Conservation (phyloP, 2,329 filamentous ascomycete genomes). For the Calonectria hawksworthii region DNA sequence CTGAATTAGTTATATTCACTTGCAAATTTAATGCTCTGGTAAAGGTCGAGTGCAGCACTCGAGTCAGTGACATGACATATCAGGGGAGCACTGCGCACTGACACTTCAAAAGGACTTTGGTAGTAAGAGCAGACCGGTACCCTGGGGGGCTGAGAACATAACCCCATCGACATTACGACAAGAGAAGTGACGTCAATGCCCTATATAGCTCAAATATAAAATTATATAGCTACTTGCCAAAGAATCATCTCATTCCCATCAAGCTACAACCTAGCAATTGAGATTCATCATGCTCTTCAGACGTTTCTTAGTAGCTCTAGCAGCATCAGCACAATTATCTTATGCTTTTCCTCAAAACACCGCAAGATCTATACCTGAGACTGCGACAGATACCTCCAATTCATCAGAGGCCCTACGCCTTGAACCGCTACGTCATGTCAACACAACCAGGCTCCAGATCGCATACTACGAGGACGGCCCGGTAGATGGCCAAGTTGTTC, state of each 20-base stretch:
- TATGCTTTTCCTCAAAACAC: background rate
- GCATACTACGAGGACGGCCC: constrained; percentile 38
- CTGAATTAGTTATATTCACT: background rate
- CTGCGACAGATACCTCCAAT: background rate
- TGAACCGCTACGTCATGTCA: constrained; percentile 3
- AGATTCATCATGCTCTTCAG: background rate
- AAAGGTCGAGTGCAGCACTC: background rate
- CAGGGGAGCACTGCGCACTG: too few species aligned
- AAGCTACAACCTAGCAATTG: background rate
- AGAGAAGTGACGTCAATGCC: background rate
- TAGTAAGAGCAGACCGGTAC: background rate
- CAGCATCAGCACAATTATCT: background rate
- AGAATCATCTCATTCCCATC: background rate
- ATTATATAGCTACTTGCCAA: background rate
- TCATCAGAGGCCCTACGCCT: background rate
- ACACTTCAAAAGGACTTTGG: background rate
- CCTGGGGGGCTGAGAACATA: background rate
- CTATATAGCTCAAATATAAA: background rate
- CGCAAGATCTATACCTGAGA: background rate
- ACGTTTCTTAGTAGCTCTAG: background rate
- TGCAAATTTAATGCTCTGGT: background rate
- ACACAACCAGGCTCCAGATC: constrained; percentile 20
- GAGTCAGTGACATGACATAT: background rate
- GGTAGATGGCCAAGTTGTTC: constrained; percentile 31
- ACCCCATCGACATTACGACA: background rate